Conservation (phyloP, 345 rosid genomes). For the Cardiospermum halicacabum region DNA sequence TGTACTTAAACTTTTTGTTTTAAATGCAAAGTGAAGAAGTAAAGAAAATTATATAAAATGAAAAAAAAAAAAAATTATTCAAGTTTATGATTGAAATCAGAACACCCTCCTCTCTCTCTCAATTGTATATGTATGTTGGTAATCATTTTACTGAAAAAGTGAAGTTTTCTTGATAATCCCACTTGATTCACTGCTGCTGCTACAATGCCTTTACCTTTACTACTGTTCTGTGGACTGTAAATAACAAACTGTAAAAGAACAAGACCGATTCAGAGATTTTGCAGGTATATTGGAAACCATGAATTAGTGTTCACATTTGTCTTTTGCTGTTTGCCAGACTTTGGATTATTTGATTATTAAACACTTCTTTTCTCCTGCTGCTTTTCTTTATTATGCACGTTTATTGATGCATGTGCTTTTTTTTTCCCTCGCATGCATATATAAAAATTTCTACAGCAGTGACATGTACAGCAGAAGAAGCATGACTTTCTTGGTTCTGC, state of each 20-base stretch:
- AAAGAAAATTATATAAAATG: constrained; percentile 8
- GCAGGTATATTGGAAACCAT: constrained; percentile 15
- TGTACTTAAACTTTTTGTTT: constrained; percentile 21
- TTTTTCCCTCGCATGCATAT: constrained; percentile 16
- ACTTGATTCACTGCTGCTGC: constrained; percentile 4
- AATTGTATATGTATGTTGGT: constrained; percentile 21
- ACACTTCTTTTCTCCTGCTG: not conserved
- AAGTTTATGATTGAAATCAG: constrained; percentile 24
- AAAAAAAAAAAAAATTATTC: constrained; percentile 5
- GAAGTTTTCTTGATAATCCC: constrained; percentile 30
- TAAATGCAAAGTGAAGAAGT: constrained; percentile 27
- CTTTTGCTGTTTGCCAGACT: not conserved
- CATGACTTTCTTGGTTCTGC: constrained; percentile 14
- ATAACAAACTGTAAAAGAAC: constrained; percentile 27
- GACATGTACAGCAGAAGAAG: not conserved
- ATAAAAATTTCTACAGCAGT: not conserved
- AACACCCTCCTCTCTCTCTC: constrained; percentile 19
- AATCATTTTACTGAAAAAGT: constrained; percentile 43
- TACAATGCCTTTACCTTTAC: constrained; percentile 10
- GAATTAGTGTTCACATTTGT: constrained; percentile 6
- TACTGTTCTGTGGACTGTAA: constrained; percentile 8
- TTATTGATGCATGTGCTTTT: constrained; percentile 13
- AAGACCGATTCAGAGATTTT: constrained; percentile 25
- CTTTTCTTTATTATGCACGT: constrained; percentile 7
- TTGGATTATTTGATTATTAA: not conserved